These are phyloP conservation scores for Murraya paniculata DNA, from an alignment of 345 rosid genomes.

Conservation along the genomic window DNA sequence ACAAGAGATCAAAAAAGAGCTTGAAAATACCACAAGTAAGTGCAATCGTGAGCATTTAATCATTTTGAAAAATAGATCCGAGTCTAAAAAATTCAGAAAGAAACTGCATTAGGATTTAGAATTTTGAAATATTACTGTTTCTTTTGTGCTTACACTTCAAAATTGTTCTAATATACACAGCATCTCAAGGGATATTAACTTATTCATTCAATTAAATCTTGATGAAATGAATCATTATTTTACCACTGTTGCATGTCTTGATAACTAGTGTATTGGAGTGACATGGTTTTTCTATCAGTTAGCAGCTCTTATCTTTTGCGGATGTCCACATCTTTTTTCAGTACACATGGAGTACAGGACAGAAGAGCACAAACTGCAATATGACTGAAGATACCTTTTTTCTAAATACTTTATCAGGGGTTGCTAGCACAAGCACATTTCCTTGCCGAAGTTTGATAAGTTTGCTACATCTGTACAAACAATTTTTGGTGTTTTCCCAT, in stretches of 20 bases:
- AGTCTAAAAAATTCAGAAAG: neutral
- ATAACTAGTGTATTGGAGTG: neutral
- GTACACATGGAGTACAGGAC: too few relatives aligned
- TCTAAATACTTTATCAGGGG: too few relatives aligned
- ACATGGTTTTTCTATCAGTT: neutral
- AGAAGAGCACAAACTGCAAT: too few relatives aligned
- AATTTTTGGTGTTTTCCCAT: too few relatives aligned
- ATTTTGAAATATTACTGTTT: neutral
- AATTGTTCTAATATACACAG: neutral
- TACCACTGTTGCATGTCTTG: neutral
- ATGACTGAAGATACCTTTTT: too few relatives aligned
- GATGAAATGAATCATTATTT: neutral
- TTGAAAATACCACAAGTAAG: conserved; percentile 93
- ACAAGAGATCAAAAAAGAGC: conserved; percentile 77
- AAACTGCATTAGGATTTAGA: neutral
- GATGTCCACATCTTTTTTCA: too few relatives aligned
- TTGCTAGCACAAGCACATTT: too few relatives aligned
- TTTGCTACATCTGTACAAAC: too few relatives aligned
- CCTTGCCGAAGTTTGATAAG: too few relatives aligned
- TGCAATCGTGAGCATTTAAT: neutral
- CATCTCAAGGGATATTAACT: neutral
- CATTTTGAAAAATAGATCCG: neutral
- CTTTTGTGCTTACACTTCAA: neutral
- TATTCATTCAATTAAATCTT: neutral
- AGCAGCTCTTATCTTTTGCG: too few relatives aligned